A percentile compares a stretch with the other conserved stretches of the same genome.
These are phyloP conservation scores for Capronia epimyces DNA, from an alignment of 2,329 filamentous ascomycete species.

Conservation along the genomic window DNA sequence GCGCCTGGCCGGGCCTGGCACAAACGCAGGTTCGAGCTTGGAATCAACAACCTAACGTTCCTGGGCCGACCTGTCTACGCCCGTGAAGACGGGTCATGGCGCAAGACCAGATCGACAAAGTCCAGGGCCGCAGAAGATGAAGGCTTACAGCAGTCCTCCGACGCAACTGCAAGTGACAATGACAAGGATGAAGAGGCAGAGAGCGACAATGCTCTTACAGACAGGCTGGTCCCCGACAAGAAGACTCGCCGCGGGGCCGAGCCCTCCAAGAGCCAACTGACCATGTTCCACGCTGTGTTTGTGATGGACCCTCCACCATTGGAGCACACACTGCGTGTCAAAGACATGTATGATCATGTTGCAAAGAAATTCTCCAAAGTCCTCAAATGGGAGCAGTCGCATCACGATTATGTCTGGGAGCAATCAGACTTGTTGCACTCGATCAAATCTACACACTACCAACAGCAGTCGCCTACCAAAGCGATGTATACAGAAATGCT, in stretches of 20 bases:
- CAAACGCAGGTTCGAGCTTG: constrained; percentile 76
- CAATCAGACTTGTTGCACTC: constrained; percentile 78
- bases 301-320: constrained; percentile 74
- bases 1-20: constrained; percentile 68
- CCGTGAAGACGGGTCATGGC: constrained; percentile 71
- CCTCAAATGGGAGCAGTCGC: constrained; percentile 85
- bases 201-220: constrained; percentile 4
- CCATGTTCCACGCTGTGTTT: constrained; percentile 97
- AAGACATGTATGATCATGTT: constrained; percentile 82
- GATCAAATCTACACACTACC: constrained; percentile 52
- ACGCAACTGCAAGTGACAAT: constrained; percentile 16
- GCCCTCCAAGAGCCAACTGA: constrained; percentile 59
- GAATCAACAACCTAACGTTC: constrained; percentile 71
- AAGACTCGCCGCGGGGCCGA: constrained; percentile 2
- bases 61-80: constrained; percentile 80
- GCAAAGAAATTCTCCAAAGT: constrained; percentile 89
- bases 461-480: constrained; percentile 15
- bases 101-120: constrained; percentile 43
- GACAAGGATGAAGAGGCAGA: constrained; percentile 14
- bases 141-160: constrained; percentile 31
- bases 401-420: constrained; percentile 83
- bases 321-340: constrained; percentile 65
- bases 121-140: constrained; percentile 25
- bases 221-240: neutral
- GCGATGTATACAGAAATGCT: constrained; percentile 40